phyloP scores from a whole-genome alignment of 768 basidiomycete genomes.

The Mycena amicta region DNA sequence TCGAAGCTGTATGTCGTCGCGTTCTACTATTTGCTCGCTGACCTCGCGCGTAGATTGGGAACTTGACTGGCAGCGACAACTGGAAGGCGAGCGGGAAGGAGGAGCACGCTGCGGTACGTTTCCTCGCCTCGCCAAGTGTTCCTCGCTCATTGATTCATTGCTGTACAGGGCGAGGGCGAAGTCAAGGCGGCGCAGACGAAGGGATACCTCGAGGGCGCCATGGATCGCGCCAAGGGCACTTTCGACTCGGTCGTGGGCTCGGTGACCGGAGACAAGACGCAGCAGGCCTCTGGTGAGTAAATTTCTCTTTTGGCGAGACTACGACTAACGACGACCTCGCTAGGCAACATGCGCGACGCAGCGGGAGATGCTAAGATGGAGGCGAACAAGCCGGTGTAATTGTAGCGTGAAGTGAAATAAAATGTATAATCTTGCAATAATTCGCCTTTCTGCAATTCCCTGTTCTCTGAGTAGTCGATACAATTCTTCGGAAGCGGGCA shows the following conservation, averaged over 20 bases:
- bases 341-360: slow-evolving; percentile 8
- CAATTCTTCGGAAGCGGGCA: too few relatives aligned
- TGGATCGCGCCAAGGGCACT: slow-evolving; percentile 37
- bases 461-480: too few relatives aligned
- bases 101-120: slow-evolving; percentile 34
- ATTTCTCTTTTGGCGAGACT: neutral
- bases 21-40: too few relatives aligned
- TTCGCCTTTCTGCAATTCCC: too few relatives aligned
- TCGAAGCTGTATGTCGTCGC: neutral
- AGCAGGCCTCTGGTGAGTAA: slow-evolving; percentile 36
- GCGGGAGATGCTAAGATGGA: slow-evolving; percentile 9
- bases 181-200: slow-evolving; percentile 36
- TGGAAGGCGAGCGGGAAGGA: slow-evolving; percentile 38
- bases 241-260: slow-evolving; percentile 37
- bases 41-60: too few relatives aligned
- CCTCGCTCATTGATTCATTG: neutral
- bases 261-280: slow-evolving; percentile 37
- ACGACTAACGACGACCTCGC: neutral
- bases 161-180: slow-evolving; percentile 35
- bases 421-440: too few relatives aligned
- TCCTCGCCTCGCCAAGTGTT: neutral
- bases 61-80: slow-evolving; percentile 35
- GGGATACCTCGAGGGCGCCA: slow-evolving; percentile 37
- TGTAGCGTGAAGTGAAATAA: too few relatives aligned
- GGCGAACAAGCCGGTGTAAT: slow-evolving; percentile 8